Conservation (phyloP, 1,284 basidiomycete species). For the Tranzscheliella williamsii region DNA sequence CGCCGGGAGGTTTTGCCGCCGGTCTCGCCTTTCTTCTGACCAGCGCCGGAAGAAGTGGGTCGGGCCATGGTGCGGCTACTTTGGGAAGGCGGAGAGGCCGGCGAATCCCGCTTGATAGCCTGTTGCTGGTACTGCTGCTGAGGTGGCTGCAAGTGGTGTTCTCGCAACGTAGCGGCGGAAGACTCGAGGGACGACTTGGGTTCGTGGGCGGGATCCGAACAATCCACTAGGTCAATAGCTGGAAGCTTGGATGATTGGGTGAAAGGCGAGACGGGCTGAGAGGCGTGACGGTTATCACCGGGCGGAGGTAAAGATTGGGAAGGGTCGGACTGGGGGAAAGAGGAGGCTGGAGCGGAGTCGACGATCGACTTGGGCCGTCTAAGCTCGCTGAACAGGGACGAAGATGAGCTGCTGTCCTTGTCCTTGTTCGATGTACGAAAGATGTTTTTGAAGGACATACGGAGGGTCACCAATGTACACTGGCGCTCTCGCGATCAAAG, state of each 20-base stretch:
- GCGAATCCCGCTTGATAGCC: not conserved
- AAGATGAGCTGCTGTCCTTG: conserved; percentile 1
- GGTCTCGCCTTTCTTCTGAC: conserved; percentile 16
- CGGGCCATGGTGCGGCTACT: conserved; percentile 15
- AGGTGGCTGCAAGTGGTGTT: not conserved
- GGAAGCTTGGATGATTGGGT: conserved; percentile 13
- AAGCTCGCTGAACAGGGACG: conserved; percentile 1
- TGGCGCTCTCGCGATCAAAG: too few species aligned
- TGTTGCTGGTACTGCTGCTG: not conserved
- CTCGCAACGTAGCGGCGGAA: conserved; percentile 6
- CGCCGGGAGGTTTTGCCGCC: conserved; percentile 7
- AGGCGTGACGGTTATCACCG: conserved; percentile 2
- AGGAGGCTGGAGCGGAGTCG: not conserved
- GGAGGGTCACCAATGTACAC: too few species aligned
- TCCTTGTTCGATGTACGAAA: conserved; percentile 27
- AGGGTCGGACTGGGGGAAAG: conserved; percentile 1
- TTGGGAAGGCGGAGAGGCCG: not conserved
- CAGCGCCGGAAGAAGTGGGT: conserved; percentile 10
- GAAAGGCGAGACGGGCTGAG: conserved; percentile 23
- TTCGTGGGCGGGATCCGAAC: conserved; percentile 7
- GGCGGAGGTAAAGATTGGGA: conserved; percentile 1
- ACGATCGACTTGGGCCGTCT: conserved; percentile 11
- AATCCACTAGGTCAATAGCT: conserved; percentile 36
- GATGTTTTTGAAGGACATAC: conserved; percentile 41
- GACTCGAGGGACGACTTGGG: conserved; percentile 4